These are phyloP conservation scores for Erysimum cheiranthoides DNA, from an alignment of 345 rosid genomes.

Conservation along the genomic window DNA sequence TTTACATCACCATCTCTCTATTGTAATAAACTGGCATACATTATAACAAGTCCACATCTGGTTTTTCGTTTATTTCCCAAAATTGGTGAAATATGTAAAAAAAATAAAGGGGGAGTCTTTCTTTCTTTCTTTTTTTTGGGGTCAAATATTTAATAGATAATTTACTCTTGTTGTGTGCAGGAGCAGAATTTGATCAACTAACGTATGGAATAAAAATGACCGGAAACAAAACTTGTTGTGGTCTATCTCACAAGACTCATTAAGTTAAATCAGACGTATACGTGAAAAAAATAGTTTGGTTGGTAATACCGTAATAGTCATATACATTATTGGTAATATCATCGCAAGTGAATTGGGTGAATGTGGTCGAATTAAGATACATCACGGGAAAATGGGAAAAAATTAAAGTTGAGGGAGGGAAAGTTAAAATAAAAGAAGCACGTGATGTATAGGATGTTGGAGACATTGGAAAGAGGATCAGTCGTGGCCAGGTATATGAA, in stretches of 20 bases:
- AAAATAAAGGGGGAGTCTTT: not conserved
- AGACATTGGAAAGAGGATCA: conserved; percentile 46
- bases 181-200: not conserved
- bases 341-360: conserved; percentile 9
- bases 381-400: not conserved
- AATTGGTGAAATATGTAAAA: not conserved
- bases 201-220: not conserved
- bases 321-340: not conserved
- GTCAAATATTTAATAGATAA: not conserved
- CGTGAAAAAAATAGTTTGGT: not conserved
- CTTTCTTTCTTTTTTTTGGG: not conserved
- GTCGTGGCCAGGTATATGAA: conserved; percentile 43
- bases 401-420: not conserved
- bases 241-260: not conserved
- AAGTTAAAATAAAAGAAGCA: conserved; percentile 16
- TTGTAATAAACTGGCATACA: not conserved
- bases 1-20: conserved; percentile 14
- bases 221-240: conserved; percentile 4
- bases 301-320: too few relatives aligned
- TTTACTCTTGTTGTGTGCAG: not conserved
- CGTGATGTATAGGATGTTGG: conserved; percentile 48
- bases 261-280: not conserved
- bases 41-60: not conserved
- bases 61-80: not conserved
- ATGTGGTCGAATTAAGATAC: not conserved